Percentiles rank a stretch among this genome's conserved stretches.
phyloP scores from a whole-genome alignment of 2,329 filamentous ascomycete genomes.

The Leptosphaerulina australis region DNA sequence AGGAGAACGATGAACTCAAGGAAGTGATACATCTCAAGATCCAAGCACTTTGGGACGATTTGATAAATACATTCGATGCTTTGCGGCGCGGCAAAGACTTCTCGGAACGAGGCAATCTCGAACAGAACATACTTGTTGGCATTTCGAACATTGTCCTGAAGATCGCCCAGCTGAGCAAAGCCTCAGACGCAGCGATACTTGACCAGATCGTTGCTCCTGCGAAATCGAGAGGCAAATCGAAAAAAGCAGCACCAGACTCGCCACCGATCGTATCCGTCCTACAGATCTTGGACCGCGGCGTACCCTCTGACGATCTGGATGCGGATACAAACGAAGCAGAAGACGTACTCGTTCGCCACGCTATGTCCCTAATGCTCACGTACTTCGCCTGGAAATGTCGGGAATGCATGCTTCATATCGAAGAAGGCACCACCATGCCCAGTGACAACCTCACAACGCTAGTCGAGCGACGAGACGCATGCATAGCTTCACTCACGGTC shows the following conservation, averaged over 20 bases:
- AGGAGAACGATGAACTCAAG: constrained; percentile 84
- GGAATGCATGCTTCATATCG: constrained; percentile 51
- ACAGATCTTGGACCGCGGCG: constrained; percentile 74
- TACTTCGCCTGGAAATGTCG: constrained; percentile 96
- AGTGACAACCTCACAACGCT: constrained; percentile 65
- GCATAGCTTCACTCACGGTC: constrained; percentile 55
- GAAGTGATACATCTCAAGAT: constrained; percentile 84
- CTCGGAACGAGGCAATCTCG: constrained; percentile 71
- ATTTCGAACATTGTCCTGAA: constrained; percentile 77
- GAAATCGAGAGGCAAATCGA: constrained; percentile 43
- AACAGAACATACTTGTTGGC: constrained; percentile 68
- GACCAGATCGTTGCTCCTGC: constrained; percentile 62
- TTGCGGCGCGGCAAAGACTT: constrained; percentile 73
- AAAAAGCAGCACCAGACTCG: constrained; percentile 39
- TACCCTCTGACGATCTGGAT: constrained; percentile 67
- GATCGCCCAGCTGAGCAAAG: constrained; percentile 78
- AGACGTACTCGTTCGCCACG: constrained; percentile 75
- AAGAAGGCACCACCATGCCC: constrained; percentile 54
- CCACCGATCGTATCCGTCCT: constrained; percentile 72
- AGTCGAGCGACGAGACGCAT: constrained; percentile 58
- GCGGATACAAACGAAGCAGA: constrained; percentile 77
- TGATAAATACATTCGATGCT: constrained; percentile 72
- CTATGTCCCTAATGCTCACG: constrained; percentile 77
- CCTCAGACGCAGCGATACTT: constrained; percentile 76
- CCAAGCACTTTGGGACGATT: constrained; percentile 83